Conservation (phyloP, 2,329 filamentous ascomycete genomes). For the Scedosporium apiospermum region DNA sequence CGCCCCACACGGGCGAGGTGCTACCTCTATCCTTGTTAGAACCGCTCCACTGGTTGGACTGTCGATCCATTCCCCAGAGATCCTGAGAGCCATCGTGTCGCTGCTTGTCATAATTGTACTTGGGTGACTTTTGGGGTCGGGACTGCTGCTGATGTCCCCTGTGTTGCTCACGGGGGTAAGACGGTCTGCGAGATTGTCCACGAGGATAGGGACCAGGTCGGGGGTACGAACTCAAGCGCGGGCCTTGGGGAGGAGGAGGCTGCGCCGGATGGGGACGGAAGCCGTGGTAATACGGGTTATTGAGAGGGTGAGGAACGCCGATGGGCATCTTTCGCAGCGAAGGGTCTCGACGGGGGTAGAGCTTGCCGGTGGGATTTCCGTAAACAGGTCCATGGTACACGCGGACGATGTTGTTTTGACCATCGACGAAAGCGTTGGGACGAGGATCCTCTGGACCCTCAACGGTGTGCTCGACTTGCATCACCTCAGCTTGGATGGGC, state of each 20-base stretch:
- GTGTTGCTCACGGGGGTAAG: too few relatives aligned
- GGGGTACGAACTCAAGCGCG: background rate
- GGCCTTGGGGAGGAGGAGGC: background rate
- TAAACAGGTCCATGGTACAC: conserved; percentile 49
- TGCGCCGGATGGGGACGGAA: conserved; percentile 1
- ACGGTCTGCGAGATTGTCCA: too few relatives aligned
- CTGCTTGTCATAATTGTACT: background rate
- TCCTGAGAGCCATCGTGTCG: background rate
- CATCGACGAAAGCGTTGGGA: conserved; percentile 51
- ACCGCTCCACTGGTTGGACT: background rate
- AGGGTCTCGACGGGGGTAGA: conserved; percentile 34
- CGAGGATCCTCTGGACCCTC: conserved; percentile 42
- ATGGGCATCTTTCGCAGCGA: conserved; percentile 16
- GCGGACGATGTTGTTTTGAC: conserved; percentile 39
- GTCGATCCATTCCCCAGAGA: background rate
- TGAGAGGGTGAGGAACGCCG: conserved; percentile 7
- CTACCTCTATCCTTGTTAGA: background rate
- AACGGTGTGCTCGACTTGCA: conserved; percentile 47
- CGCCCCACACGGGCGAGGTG: background rate
- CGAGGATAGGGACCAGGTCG: too few relatives aligned
- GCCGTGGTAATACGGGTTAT: conserved; percentile 33
- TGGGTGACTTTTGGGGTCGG: background rate
- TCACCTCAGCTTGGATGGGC: conserved; percentile 36
- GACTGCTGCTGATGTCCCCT: background rate
- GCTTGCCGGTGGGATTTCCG: conserved; percentile 34